Evolutionary conservation across 2,329 filamentous ascomycete species (phyloP), one percentile per base, ranked within the genome.

Genomic region (Trichophyton simii): DNA sequence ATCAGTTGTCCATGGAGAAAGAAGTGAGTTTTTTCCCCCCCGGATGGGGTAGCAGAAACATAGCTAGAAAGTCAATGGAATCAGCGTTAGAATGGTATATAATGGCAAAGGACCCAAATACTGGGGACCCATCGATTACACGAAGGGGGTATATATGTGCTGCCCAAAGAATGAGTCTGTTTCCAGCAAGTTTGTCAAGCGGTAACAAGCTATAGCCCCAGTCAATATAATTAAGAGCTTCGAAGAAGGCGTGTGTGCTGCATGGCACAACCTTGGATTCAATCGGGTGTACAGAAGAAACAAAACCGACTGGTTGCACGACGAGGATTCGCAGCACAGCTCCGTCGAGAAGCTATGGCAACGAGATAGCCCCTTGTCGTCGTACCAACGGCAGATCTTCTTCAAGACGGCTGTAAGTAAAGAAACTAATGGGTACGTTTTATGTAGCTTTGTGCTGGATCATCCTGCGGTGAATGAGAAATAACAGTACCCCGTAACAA

Each of bases 131-230:
- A 54, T 54, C 13, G 15, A 54, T 54, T 54, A n/a, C 22, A 54
- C 22, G 22, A 38, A 38, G 34, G 34, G 34, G 50, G 11, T 31
- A 34, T 54, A 31, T 31, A 54, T 34, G 50, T 54, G 50, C 13
- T 54, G 22, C 13, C 50, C 50, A 54, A 34, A 54, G 7, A n/a
- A 34, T 13, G 34, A 25, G 50, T 3, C 28, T 54, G 28, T 31
- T 54, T 28, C 50, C 15, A 54, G 50, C 50, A 58, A 41, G 55
- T 58, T 58, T 58, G 55, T 42, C 55, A 58, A 58, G 55, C 55
- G 20, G 18, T 20, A 41, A 22, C n/a, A 7, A 41, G 25, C 11
- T 38, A 58, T 41, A 57, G 9, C 52, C 18, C 34, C 2, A 4
- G 52, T n/a, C 11, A 38, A 2, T 13, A 38, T 3, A 25, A 42